A percentile compares a stretch with the other conserved stretches of the same genome.
These are phyloP conservation scores for Jaminaea rosea DNA, from an alignment of 1,284 basidiomycete species.

Conservation along the genomic window DNA sequence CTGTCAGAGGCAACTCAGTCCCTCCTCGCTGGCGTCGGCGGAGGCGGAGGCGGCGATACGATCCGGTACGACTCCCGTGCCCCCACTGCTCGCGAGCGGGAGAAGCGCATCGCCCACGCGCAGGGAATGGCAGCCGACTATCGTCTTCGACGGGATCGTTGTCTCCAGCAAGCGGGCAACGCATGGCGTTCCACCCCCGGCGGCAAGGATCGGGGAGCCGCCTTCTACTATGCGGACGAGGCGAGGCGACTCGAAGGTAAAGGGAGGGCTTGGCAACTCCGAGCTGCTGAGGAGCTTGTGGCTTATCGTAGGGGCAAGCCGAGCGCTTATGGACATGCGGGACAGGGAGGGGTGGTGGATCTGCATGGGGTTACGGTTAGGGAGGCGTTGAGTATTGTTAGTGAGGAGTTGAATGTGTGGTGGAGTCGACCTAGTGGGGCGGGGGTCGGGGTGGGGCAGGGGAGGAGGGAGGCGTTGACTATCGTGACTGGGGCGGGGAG, in stretches of 20 bases:
- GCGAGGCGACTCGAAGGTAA: constrained; percentile 43
- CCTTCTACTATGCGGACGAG: constrained; percentile 45
- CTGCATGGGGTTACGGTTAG: constrained; percentile 46
- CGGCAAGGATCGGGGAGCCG: constrained; percentile 15
- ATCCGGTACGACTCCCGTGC: background rate
- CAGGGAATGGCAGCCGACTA: constrained; percentile 28
- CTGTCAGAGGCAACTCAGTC: background rate
- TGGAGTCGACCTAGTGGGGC: too few species aligned
- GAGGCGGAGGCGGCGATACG: too few species aligned
- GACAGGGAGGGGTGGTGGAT: constrained; percentile 29
- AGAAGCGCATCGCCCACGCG: background rate
- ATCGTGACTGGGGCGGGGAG: constrained; percentile 48
- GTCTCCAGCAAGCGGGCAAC: constrained; percentile 35
- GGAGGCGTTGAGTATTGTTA: constrained; percentile 45
- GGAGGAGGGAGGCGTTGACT: constrained; percentile 36
- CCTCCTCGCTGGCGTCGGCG: background rate
- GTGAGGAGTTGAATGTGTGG: constrained; percentile 40
- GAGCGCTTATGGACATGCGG: background rate
- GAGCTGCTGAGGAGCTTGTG: constrained; percentile 42
- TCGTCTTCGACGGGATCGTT: constrained; percentile 37
- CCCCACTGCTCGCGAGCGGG: background rate
- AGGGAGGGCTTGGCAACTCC: constrained; percentile 42
- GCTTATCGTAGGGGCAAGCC: constrained; percentile 25
- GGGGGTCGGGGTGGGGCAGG: constrained; percentile 7
- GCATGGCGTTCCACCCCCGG: constrained; percentile 17